These are phyloP conservation scores for Mycena sanguinolenta DNA, from an alignment of 768 basidiomycete species.

Conservation along the genomic window DNA sequence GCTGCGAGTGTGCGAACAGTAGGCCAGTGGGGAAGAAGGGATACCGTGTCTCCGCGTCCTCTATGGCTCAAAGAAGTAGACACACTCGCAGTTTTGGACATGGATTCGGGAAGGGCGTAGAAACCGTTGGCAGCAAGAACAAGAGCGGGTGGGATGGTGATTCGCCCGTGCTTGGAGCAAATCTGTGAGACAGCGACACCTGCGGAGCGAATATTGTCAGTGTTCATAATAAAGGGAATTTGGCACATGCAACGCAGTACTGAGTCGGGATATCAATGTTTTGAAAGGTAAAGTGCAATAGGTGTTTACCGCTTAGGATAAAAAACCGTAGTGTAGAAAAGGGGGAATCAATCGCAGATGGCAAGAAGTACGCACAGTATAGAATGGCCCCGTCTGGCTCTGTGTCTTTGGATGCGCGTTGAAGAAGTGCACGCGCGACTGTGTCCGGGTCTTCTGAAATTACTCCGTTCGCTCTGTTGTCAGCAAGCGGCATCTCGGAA, in stretches of 20 bases:
- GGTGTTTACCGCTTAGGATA: no score
- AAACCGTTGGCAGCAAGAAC: no score
- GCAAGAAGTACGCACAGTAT: constrained; percentile 13
- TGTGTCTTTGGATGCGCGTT: background rate
- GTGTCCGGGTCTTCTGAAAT: background rate
- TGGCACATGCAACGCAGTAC: background rate
- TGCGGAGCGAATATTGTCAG: constrained; percentile 57
- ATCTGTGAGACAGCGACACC: constrained; percentile 73
- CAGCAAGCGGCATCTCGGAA: no score
- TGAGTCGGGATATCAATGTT: no score
- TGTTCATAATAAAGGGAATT: background rate
- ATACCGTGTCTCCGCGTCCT: background rate
- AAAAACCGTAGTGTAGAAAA: background rate
- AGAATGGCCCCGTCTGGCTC: constrained; percentile 24
- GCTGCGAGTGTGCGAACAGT: constrained; percentile 54
- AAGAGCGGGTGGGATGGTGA: no score
- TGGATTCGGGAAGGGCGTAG: no score
- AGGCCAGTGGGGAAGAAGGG: constrained; percentile 66
- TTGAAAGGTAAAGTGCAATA: no score
- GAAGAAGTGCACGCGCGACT: constrained; percentile 20
- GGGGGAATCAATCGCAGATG: background rate
- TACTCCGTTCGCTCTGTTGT: background rate
- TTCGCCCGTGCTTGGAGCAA: no score
- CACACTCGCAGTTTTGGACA: constrained; percentile 7
- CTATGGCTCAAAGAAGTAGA: no score